Evolutionary conservation across 148 eudicot species (phyloP), one percentile per base, ranked within the genome.

Genomic region (Silene uniflora): DNA sequence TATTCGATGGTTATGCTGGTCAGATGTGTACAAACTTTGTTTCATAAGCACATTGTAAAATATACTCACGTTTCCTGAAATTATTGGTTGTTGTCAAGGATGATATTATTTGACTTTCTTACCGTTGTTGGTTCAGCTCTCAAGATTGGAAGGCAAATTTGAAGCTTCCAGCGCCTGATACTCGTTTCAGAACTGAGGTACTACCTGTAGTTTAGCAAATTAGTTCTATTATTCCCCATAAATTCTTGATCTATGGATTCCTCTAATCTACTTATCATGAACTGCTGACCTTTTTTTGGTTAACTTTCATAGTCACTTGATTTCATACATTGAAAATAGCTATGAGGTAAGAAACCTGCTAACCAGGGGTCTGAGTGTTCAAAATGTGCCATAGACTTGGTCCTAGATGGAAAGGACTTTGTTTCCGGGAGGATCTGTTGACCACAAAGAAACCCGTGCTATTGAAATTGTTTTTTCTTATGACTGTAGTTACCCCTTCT

Each of bases 81-180:
- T 72, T 24, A 23, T 1, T 52, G 16, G 11, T 69, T 49, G 55
- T 12, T 21, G 47, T 11, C 47, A 47, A 64, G 58, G 66, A 23
- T 25, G 25, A n/a, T 75, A 67, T 71, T 61, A 27, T 63, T 56
- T 75, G 77, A 71, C 21, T 76, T 67, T 47, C 5, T 61, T 35
- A 14, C 59, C 71, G 66, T 52, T 71, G 71, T 67, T 74, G 35
- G 66, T 58, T 79, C 80, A 93, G 96, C 75, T 87, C 93, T 56
- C 81, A 86, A 86, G 93, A 93, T 85, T 93, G 98, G 98, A 93
- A 93, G 83, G 93, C 85, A n/a, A 83, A 65, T 22, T 81, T 91
- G 46, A 88, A 84, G 79, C 71, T 88, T 75, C 98, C 98, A 32
- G 84, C 96, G 44, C 32, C 87, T 47, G 96, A 93, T 82, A 87